Evolutionary conservation across 2,329 filamentous ascomycete species (phyloP), one percentile per base, ranked within the genome.

Genomic region (Scopulariopsis brevicaulis): DNA sequence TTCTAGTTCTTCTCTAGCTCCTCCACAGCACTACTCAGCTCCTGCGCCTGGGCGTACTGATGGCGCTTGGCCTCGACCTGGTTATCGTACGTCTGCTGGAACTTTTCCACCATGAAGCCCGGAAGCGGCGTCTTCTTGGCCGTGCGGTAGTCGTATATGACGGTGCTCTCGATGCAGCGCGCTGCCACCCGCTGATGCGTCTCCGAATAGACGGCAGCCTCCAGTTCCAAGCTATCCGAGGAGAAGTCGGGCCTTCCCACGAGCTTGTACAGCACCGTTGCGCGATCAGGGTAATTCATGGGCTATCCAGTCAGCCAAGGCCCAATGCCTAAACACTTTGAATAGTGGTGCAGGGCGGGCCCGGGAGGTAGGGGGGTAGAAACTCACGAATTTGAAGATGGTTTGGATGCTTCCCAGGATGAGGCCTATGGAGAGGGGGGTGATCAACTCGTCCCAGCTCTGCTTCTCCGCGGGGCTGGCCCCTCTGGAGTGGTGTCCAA

Each of bases 181-280:
- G 91, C 90, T 10, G 89, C 88, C 15, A 83, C 76, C 22, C 91
- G 79, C 65, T 85, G 84, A 65, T 89, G 84, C 46, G 77, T 74
- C 68, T 96, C 89, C 1, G 90, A 95, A 18, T 96, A 68, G 55
- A 96, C 77, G n/a, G 83, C 68, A 55, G 77, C 80, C 63, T 84
- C 78, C 58, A 85, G 68, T 57, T 81, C 69, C 61, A 93, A 80
- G 22, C 80, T 78, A 20, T 72, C 65, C 0, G 72, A 70, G 2
- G 62, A 62, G 22, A 65, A 60, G 20, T 65, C 60, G 2, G 84
- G 86, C 59, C 77, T 70, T 25, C 71, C 69, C 2, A 78, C 73
- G 14, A 96, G 79, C 68, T 87, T 92, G 72, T 96, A 90, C 65
- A 93, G 87, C 22, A 94, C 89, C 0, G 87, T 90, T 61, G 96